A percentile compares a stretch with the other conserved stretches of the same genome.
Evolutionary conservation across 2,329 filamentous ascomycete species (phyloP).

Genomic region (Colletotrichum endophyticum): DNA sequence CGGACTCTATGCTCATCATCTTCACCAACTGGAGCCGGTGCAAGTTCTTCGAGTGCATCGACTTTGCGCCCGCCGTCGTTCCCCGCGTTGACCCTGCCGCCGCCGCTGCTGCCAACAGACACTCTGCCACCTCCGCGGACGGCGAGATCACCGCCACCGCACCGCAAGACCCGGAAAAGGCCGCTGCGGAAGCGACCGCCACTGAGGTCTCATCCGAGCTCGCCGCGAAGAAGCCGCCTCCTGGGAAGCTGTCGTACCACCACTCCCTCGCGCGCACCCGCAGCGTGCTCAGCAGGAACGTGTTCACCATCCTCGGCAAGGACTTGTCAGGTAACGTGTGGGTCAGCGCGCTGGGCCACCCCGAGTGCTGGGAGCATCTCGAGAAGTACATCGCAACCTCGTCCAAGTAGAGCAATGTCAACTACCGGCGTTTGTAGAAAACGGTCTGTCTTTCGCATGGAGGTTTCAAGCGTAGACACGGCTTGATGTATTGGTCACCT

Average conservation of each 20-base stretch:
- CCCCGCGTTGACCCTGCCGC: background rate
- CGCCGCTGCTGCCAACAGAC: background rate
- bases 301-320: slow-evolving; percentile 28
- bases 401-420: background rate
- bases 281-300: slow-evolving; percentile 12
- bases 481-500: background rate
- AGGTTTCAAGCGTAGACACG: too few relatives aligned
- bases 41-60: slow-evolving; percentile 34
- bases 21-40: slow-evolving; percentile 44
- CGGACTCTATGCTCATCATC: slow-evolving; percentile 34
- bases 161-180: slow-evolving; percentile 1
- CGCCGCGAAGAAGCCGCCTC: background rate
- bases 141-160: background rate
- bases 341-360: slow-evolving; percentile 25
- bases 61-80: slow-evolving; percentile 39
- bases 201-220: background rate
- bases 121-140: background rate
- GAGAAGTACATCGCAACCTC: slow-evolving; percentile 23
- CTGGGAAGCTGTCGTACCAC: slow-evolving; percentile 15
- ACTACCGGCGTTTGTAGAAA: too few relatives aligned
- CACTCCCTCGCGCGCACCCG: slow-evolving; percentile 15
- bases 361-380: slow-evolving; percentile 29
- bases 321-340: slow-evolving; percentile 32
- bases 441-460: too few relatives aligned
- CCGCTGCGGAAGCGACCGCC: background rate